Conservation (phyloP, 768 basidiomycete species). For the Dentipellis sp. region DNA sequence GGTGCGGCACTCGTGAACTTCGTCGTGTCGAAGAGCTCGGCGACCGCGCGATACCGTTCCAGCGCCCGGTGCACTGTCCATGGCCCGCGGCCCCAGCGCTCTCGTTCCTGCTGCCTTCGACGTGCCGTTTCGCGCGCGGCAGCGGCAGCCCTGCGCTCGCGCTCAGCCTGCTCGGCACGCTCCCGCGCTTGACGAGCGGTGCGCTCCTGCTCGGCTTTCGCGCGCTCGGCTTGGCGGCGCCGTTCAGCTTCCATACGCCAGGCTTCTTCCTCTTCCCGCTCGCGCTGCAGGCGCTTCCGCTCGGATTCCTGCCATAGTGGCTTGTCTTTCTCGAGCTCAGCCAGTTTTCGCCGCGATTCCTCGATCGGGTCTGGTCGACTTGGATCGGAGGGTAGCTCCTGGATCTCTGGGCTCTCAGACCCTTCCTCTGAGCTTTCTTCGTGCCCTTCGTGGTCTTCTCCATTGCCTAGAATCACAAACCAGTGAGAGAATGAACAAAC, state of each 20-base stretch:
- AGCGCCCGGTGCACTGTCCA: conserved; percentile 64
- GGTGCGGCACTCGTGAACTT: conserved; percentile 45
- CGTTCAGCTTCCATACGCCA: conserved; percentile 17
- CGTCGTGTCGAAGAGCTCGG: conserved; percentile 53
- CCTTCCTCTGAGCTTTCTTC: neutral
- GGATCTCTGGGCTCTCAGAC: neutral
- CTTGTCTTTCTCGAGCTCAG: conserved; percentile 54
- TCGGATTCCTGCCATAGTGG: conserved; percentile 54
- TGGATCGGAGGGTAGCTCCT: conserved; percentile 4
- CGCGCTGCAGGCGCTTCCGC: conserved; percentile 17
- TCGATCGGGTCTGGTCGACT: conserved; percentile 36
- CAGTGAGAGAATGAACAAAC: neutral
- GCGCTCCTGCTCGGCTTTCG: conserved; percentile 22
- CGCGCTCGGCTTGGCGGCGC: conserved; percentile 1
- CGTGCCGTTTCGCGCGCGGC: conserved; percentile 18
- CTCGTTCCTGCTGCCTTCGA: conserved; percentile 36
- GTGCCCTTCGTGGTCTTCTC: neutral
- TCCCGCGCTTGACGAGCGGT: conserved; percentile 9
- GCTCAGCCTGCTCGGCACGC: conserved; percentile 23
- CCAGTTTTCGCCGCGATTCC: conserved; percentile 59
- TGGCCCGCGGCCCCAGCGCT: conserved; percentile 44
- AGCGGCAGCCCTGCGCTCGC: conserved; percentile 15
- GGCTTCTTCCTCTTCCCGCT: conserved; percentile 20
- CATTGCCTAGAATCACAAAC: neutral
- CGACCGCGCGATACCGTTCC: conserved; percentile 54